Evolutionary conservation across 768 basidiomycete species (phyloP).

Genomic region (Russula compacta): DNA sequence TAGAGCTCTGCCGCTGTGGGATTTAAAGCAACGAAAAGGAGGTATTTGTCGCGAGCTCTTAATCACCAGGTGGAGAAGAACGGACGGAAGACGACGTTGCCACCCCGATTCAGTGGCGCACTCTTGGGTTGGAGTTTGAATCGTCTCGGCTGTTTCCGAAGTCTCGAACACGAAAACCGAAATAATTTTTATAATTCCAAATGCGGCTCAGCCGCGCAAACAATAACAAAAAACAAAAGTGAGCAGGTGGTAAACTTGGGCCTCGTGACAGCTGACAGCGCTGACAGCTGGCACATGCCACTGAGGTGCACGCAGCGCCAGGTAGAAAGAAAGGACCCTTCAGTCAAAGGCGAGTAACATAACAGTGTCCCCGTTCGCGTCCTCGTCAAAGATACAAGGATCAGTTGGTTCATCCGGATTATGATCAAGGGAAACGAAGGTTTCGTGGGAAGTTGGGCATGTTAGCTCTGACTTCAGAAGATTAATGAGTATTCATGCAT

Average conservation of each 20-base stretch:
- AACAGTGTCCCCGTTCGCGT: neutral
- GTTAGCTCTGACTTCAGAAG: neutral
- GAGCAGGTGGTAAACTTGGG: neutral
- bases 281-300: neutral
- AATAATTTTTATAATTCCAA: neutral
- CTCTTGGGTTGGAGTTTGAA: constrained; percentile 2
- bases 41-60: neutral
- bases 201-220: neutral
- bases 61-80: neutral
- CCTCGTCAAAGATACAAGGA: constrained; percentile 3
- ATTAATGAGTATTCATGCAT: neutral
- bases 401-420: neutral
- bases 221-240: neutral
- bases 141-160: neutral
- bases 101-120: neutral
- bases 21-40: neutral
- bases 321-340: neutral
- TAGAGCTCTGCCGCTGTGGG: constrained; percentile 19
- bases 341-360: constrained; percentile 6
- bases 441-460: neutral
- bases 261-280: neutral
- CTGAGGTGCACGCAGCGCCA: too few relatives aligned
- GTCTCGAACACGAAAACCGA: neutral
- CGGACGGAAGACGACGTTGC: constrained; percentile 1
- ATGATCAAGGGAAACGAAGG: constrained; percentile 4